These are phyloP conservation scores for Skeletonema marinoi DNA, from an alignment of 108 stramenopile genomes.

Conservation along the genomic window DNA sequence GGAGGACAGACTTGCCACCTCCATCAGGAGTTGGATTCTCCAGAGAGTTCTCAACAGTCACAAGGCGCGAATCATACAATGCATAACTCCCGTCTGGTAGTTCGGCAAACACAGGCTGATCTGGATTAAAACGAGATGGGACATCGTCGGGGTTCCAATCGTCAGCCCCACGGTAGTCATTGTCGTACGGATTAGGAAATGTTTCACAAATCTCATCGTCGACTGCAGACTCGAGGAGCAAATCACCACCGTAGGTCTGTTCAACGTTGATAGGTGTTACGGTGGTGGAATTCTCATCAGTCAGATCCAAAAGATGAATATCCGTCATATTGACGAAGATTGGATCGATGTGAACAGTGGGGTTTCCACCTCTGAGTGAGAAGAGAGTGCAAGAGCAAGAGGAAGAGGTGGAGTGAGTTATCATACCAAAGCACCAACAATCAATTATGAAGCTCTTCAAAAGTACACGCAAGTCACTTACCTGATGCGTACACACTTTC, in stretches of 20 bases:
- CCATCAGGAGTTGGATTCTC: constrained; percentile 49
- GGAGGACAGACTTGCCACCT: constrained; percentile 32
- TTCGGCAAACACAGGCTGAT: constrained; percentile 39
- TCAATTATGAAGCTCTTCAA: constrained; percentile 18
- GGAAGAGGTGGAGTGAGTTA: not conserved
- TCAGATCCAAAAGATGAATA: constrained; percentile 36
- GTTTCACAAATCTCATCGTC: constrained; percentile 36
- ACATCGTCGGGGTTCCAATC: constrained; percentile 27
- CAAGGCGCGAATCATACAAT: constrained; percentile 36
- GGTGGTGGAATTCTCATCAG: constrained; percentile 10
- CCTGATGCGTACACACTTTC: not conserved
- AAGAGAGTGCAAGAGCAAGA: not conserved
- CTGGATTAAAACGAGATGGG: constrained; percentile 35
- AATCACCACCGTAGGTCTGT: constrained; percentile 38
- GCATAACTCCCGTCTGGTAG: constrained; percentile 36
- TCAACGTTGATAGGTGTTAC: constrained; percentile 31
- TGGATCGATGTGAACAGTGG: constrained; percentile 46
- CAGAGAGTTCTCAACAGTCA: constrained; percentile 37
- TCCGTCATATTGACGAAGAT: constrained; percentile 33
- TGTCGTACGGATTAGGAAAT: constrained; percentile 46
- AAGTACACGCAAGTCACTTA: not conserved
- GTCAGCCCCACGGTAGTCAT: constrained; percentile 49
- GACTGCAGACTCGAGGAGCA: constrained; percentile 31
- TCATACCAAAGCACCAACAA: not conserved
- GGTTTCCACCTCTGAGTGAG: constrained; percentile 27